phyloP scores from a whole-genome alignment of 2,329 filamentous ascomycete genomes.

The Colletotrichum theobromicola region DNA sequence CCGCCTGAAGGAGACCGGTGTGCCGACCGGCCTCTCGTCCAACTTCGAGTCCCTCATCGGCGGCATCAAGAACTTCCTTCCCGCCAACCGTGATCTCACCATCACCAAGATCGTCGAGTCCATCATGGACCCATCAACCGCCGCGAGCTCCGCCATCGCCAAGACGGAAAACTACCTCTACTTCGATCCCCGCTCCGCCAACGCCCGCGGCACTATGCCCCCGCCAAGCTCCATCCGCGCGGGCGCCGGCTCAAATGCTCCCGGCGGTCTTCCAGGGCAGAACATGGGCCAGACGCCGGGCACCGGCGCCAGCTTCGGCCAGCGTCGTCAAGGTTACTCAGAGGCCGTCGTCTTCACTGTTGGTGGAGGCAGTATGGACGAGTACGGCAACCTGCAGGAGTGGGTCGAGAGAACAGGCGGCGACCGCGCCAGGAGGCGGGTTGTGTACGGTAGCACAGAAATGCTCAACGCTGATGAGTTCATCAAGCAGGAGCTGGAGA shows the following conservation, averaged over 20 bases:
- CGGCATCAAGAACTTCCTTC: constrained; percentile 98
- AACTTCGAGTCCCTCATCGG: constrained; percentile 96
- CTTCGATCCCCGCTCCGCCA: constrained; percentile 93
- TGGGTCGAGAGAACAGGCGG: constrained; percentile 84
- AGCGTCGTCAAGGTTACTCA: constrained; percentile 85
- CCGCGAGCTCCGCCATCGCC: constrained; percentile 88
- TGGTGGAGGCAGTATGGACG: constrained; percentile 97
- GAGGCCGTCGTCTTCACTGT: constrained; percentile 95
- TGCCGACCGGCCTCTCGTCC: constrained; percentile 69
- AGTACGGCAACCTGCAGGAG: constrained; percentile 96
- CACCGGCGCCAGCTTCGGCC: constrained; percentile 85
- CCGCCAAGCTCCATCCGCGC: constrained; percentile 69
- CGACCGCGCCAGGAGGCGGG: constrained; percentile 72
- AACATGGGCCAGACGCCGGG: constrained; percentile 56
- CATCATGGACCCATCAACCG: constrained; percentile 93
- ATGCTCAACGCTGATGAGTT: constrained; percentile 74
- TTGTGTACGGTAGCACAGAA: constrained; percentile 95
- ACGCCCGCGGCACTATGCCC: constrained; percentile 90
- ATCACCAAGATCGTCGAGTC: constrained; percentile 98
- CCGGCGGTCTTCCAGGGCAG: constrained; percentile 52
- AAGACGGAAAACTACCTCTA: constrained; percentile 98
- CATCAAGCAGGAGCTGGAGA: constrained; percentile 67
- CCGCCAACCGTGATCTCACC: constrained; percentile 91
- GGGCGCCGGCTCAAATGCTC: constrained; percentile 43
- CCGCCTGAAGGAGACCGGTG: constrained; percentile 87